Conservation (phyloP, 2,329 filamentous ascomycete genomes). For the Thielaviopsis punctulata region DNA sequence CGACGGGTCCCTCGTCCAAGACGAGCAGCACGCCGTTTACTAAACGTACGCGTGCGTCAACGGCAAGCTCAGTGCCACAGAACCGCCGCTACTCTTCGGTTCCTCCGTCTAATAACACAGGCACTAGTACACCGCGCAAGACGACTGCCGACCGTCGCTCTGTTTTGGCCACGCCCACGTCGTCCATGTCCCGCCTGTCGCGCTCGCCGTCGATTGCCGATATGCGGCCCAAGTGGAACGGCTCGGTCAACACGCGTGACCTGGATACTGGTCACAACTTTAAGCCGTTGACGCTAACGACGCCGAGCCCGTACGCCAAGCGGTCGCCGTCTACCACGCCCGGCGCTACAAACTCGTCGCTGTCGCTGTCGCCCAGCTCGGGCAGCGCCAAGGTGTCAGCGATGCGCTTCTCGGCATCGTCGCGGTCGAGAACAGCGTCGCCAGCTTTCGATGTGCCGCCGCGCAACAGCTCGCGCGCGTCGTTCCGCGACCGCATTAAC, state of each 20-base stretch:
- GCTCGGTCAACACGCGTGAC: conserved; percentile 44
- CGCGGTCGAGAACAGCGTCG: no score
- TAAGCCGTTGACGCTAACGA: conserved; percentile 42
- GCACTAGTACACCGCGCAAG: conserved; percentile 25
- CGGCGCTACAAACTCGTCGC: conserved; percentile 22
- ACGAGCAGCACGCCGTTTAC: conserved; percentile 26
- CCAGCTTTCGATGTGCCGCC: conserved; percentile 30
- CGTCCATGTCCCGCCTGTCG: conserved; percentile 28
- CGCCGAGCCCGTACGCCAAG: conserved; percentile 39
- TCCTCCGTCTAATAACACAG: conserved; percentile 23
- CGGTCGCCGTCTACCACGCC: conserved; percentile 24
- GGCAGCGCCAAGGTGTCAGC: conserved; percentile 28
- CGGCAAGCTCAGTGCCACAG: conserved; percentile 23
- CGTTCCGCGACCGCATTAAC: conserved; percentile 35
- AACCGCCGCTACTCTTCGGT: conserved; percentile 31
- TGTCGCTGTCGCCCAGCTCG: conserved; percentile 23
- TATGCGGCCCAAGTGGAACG: conserved; percentile 56
- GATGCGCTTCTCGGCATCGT: no score
- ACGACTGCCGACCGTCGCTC: conserved; percentile 28
- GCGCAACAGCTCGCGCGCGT: conserved; percentile 28
- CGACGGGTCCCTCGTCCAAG: conserved; percentile 30
- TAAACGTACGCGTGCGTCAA: conserved; percentile 31
- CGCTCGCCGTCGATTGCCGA: conserved; percentile 29
- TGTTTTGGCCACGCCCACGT: conserved; percentile 30
- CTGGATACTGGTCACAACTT: conserved; percentile 53